phyloP scores from a whole-genome alignment of 2,329 filamentous ascomycete species.

The Clarireedia paspali region DNA sequence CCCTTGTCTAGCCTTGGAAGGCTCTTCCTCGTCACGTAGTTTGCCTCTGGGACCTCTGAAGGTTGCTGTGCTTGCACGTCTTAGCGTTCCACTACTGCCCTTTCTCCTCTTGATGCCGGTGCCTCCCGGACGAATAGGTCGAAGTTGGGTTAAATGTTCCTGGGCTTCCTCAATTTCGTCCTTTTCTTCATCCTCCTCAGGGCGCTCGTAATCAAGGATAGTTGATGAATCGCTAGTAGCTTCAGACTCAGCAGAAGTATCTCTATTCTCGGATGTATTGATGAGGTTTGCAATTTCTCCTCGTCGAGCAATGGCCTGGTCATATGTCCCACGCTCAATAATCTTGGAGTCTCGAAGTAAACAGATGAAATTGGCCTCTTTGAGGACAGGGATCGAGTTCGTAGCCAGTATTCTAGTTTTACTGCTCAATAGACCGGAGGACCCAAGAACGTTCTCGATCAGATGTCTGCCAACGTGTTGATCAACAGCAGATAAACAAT shows the following conservation, averaged over 20 bases:
- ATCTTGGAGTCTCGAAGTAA: slow-evolving; percentile 78
- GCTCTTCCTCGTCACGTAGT: slow-evolving; percentile 74
- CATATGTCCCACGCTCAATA: slow-evolving; percentile 81
- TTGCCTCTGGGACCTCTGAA: slow-evolving; percentile 83
- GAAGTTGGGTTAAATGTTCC: slow-evolving; percentile 67
- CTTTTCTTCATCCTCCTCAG: slow-evolving; percentile 47
- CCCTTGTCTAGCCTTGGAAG: slow-evolving; percentile 68
- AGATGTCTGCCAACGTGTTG: slow-evolving; percentile 93
- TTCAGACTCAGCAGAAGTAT: slow-evolving; percentile 35
- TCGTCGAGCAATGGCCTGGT: slow-evolving; percentile 88
- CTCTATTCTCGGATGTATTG: slow-evolving; percentile 60
- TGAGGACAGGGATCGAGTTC: slow-evolving; percentile 86
- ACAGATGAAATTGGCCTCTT: slow-evolving; percentile 82
- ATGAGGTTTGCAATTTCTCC: slow-evolving; percentile 81
- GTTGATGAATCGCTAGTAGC: slow-evolving; percentile 48
- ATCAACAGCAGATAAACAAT: slow-evolving; percentile 94
- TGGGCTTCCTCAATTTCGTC: slow-evolving; percentile 67
- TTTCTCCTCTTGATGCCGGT: slow-evolving; percentile 47
- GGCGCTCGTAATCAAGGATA: slow-evolving; percentile 39
- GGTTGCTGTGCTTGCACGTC: slow-evolving; percentile 85
- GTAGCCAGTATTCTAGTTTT: slow-evolving; percentile 93
- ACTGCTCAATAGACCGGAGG: slow-evolving; percentile 69
- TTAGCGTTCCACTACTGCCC: slow-evolving; percentile 71
- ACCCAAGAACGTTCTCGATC: slow-evolving; percentile 87
- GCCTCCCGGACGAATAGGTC: slow-evolving; percentile 57